These are phyloP conservation scores for peach (Prunus persica) DNA, from an alignment of 306 rosid genomes.

Conservation along the genomic window DNA sequence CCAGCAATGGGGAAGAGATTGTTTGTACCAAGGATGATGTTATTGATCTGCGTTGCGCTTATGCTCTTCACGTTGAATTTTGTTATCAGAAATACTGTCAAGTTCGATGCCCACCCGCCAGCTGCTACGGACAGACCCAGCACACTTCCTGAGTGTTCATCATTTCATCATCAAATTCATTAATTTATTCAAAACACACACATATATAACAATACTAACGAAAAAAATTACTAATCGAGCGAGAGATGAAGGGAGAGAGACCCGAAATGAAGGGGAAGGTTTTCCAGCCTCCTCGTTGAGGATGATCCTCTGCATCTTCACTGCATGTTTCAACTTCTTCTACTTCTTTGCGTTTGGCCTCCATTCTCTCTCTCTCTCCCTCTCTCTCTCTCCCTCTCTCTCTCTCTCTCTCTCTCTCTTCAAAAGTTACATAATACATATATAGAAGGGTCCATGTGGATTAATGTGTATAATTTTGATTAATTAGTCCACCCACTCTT, in stretches of 20 bases:
- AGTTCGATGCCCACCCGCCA: conserved; percentile 34
- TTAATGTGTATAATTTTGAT: neutral
- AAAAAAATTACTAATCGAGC: too few species aligned
- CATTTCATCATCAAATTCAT: neutral
- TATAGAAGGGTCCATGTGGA: neutral
- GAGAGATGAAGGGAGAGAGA: neutral
- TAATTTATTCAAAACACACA: neutral
- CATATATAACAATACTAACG: too few species aligned
- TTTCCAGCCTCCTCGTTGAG: conserved; percentile 41
- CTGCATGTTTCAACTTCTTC: neutral
- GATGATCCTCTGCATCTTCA: neutral
- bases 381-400: neutral
- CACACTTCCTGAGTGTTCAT: conserved; percentile 20
- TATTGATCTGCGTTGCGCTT: conserved; percentile 34
- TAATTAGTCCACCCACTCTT: neutral
- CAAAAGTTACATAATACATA: neutral
- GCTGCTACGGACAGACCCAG: conserved; percentile 30
- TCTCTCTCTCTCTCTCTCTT: neutral
- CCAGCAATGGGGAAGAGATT: conserved; percentile 32
- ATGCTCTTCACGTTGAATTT: conserved; percentile 33
- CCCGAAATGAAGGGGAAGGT: conserved; percentile 45
- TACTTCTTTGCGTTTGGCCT: neutral
- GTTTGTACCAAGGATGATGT: conserved; percentile 29
- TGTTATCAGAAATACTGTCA: conserved; percentile 35
- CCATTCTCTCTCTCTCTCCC: neutral